These are phyloP conservation scores for Pterocarpus macrocarpus DNA, from an alignment of 306 rosid species.

Conservation along the genomic window DNA sequence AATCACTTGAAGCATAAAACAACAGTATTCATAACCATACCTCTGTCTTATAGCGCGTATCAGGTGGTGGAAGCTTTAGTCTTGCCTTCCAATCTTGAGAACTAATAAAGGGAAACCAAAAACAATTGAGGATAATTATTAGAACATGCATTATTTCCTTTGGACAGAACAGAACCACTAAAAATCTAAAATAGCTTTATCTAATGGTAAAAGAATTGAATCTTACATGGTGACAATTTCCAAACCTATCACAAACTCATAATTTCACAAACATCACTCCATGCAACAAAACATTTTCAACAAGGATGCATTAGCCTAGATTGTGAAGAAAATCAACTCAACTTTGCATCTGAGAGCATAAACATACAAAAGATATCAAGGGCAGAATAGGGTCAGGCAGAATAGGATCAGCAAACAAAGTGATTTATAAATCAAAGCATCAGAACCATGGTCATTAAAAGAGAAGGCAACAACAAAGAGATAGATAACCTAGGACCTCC, in stretches of 20 bases:
- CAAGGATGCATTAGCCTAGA: conserved; percentile 22
- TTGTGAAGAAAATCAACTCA: conserved; percentile 4
- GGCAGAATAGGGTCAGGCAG: conserved; percentile 1
- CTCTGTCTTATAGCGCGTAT: conserved; percentile 92
- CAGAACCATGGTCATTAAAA: background rate
- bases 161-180: conserved; percentile 18
- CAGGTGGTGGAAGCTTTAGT: conserved; percentile 79
- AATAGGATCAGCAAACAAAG: conserved; percentile 14
- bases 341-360: background rate
- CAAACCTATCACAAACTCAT: background rate
- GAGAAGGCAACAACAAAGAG: background rate
- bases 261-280: background rate
- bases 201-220: conserved; percentile 13
- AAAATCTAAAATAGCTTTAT: conserved; percentile 11
- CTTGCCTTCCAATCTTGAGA: conserved; percentile 98
- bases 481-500: background rate
- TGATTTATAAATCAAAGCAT: conserved; percentile 16
- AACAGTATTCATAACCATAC: conserved; percentile 50
- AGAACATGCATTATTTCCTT: conserved; percentile 6
- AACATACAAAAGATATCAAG: conserved; percentile 7
- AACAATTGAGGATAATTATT: conserved; percentile 5
- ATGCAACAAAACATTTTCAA: conserved; percentile 9
- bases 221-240: background rate
- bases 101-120: conserved; percentile 50
- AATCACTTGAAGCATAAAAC: conserved; percentile 33